Percentiles rank a stretch among this genome's conserved stretches.
These are phyloP conservation scores for Cyamopsis tetragonoloba DNA, from an alignment of 306 rosid species.

Conservation along the genomic window DNA sequence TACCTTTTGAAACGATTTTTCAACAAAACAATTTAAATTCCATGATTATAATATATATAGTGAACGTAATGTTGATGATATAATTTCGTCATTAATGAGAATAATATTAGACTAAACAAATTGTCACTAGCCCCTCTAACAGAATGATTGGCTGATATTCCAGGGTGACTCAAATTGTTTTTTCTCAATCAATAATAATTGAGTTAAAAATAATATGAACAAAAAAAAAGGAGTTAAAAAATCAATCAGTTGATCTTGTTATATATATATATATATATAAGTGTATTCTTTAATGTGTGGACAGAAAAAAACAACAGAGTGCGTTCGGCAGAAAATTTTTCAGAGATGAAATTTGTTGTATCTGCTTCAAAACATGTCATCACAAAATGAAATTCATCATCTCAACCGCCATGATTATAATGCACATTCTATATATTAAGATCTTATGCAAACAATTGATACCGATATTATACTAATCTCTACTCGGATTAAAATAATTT, in stretches of 20 bases:
- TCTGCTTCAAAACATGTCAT: background rate
- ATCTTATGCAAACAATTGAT: background rate
- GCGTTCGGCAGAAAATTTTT: background rate
- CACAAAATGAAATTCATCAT: background rate
- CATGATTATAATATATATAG: background rate
- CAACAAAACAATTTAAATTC: background rate
- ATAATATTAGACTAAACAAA: background rate
- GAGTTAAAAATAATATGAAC: too few species aligned
- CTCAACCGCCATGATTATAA: background rate
- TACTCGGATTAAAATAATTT: too few species aligned
- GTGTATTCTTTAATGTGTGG: background rate
- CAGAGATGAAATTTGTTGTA: background rate
- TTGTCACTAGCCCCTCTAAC: background rate
- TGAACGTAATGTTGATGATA: slow-evolving; percentile 33
- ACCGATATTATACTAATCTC: background rate
- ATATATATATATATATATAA: background rate
- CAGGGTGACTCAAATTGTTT: background rate
- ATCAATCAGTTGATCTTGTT: background rate
- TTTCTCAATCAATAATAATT: background rate
- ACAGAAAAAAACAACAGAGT: background rate
- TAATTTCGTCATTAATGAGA: slow-evolving; percentile 18
- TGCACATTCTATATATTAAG: background rate
- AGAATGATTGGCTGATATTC: background rate
- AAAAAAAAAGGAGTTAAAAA: too few species aligned
- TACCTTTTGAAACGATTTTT: slow-evolving; percentile 18